Conservation (phyloP, 257 asterid genomes). For the Osmanthus fragrans region DNA sequence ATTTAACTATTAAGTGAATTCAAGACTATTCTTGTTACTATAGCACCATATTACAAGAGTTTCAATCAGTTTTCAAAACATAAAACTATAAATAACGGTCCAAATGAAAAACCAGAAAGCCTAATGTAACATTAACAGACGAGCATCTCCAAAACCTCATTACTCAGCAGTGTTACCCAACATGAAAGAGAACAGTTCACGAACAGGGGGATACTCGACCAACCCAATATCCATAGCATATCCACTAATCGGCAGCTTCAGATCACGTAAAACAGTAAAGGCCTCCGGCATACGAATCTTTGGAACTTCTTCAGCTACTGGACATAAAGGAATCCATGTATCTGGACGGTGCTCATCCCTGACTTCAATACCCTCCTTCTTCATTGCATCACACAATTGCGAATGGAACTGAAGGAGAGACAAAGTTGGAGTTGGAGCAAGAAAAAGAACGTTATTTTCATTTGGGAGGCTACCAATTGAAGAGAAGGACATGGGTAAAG, state of each 20-base stretch:
- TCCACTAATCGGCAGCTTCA: constrained; percentile 85
- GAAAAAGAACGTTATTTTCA: constrained; percentile 66
- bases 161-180: constrained; percentile 55
- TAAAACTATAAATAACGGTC: background rate
- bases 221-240: constrained; percentile 77
- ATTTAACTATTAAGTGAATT: background rate
- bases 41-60: constrained; percentile 26
- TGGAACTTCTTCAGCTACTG: constrained; percentile 87
- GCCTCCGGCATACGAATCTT: constrained; percentile 87
- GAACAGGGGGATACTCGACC: constrained; percentile 86
- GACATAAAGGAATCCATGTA: constrained; percentile 81
- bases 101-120: background rate
- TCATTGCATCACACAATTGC: constrained; percentile 76
- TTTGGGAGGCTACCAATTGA: constrained; percentile 77
- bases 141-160: constrained; percentile 42
- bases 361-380: constrained; percentile 73
- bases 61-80: constrained; percentile 34
- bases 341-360: constrained; percentile 79
- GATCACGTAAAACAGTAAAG: constrained; percentile 68
- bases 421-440: constrained; percentile 77
- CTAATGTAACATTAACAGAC: constrained; percentile 13
- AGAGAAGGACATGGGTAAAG: constrained; percentile 71
- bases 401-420: constrained; percentile 83
- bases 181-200: constrained; percentile 69
- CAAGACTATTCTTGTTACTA: constrained; percentile 25